Conservation (phyloP, 148 eudicot genomes). For the Camellia lanceoleosa region DNA sequence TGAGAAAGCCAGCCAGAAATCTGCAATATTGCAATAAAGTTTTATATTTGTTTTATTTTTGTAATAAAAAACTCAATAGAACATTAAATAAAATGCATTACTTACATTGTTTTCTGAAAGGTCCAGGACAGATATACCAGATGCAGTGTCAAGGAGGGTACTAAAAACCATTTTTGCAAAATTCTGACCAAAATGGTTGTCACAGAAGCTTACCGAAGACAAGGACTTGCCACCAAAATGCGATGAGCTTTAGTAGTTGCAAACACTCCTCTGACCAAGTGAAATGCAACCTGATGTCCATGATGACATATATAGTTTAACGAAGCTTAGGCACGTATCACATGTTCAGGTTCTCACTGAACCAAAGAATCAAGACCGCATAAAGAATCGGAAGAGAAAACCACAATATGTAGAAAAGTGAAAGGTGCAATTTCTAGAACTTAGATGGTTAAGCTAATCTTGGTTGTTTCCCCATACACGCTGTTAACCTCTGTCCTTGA, state of each 20-base stretch:
- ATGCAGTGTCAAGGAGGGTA: slow-evolving; percentile 59
- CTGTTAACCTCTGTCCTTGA: too few species aligned
- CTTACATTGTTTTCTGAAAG: slow-evolving; percentile 81
- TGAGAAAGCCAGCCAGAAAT: slow-evolving; percentile 78
- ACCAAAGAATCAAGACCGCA: not conserved
- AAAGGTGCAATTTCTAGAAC: not conserved
- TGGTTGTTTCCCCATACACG: not conserved
- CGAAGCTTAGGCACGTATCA: not conserved
- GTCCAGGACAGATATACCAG: slow-evolving; percentile 55
- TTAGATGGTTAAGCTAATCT: not conserved
- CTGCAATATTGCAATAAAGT: slow-evolving; percentile 37
- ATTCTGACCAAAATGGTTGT: slow-evolving; percentile 40
- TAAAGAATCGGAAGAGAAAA: not conserved
- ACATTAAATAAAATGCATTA: slow-evolving; percentile 12
- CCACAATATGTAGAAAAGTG: not conserved
- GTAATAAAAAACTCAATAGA: slow-evolving; percentile 4
- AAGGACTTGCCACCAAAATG: slow-evolving; percentile 51
- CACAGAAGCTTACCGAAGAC: slow-evolving; percentile 56
- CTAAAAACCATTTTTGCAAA: slow-evolving; percentile 52
- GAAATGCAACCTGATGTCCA: slow-evolving; percentile 3
- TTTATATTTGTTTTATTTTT: not conserved
- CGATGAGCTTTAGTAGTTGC: slow-evolving; percentile 4
- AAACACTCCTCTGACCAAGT: not conserved
- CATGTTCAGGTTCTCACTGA: not conserved
- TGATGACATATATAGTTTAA: not conserved